Conservation (phyloP, 345 rosid genomes). For the Erysimum cheiranthoides region DNA sequence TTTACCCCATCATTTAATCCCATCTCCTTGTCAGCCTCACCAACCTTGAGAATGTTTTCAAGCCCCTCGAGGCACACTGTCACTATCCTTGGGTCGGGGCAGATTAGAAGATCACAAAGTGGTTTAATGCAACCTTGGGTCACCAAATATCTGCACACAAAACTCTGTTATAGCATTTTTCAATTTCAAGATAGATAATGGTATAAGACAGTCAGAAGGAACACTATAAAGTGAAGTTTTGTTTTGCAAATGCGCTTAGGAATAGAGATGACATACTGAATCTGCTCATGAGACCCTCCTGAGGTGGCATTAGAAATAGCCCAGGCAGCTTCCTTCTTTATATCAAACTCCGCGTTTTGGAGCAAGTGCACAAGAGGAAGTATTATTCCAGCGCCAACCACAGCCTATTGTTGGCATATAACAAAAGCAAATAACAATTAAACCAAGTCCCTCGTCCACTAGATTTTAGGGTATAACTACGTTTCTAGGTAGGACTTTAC, state of each 20-base stretch:
- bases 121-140: conserved; percentile 83
- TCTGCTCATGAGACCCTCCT: conserved; percentile 86
- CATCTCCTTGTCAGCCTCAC: conserved; percentile 79
- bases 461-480: not conserved
- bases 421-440: conserved; percentile 10
- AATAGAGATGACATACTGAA: conserved; percentile 56
- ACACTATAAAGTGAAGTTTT: conserved; percentile 31
- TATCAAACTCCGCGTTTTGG: conserved; percentile 80
- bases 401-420: conserved; percentile 55
- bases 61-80: conserved; percentile 89
- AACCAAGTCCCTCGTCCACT: not conserved
- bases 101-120: conserved; percentile 75
- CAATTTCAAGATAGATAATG: conserved; percentile 10
- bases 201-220: conserved; percentile 17
- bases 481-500: not conserved
- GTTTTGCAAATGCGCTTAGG: conserved; percentile 13
- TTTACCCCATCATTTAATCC: conserved; percentile 64
- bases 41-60: conserved; percentile 80
- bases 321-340: conserved; percentile 94
- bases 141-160: conserved; percentile 64
- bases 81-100: conserved; percentile 86
- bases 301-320: conserved; percentile 91
- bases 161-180: conserved; percentile 27
- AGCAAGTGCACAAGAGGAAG: conserved; percentile 81
- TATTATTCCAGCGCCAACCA: conserved; percentile 68